phyloP scores from a whole-genome alignment of 495 filamentous ascomycete genomes.

The Aspergillus indologenus region DNA sequence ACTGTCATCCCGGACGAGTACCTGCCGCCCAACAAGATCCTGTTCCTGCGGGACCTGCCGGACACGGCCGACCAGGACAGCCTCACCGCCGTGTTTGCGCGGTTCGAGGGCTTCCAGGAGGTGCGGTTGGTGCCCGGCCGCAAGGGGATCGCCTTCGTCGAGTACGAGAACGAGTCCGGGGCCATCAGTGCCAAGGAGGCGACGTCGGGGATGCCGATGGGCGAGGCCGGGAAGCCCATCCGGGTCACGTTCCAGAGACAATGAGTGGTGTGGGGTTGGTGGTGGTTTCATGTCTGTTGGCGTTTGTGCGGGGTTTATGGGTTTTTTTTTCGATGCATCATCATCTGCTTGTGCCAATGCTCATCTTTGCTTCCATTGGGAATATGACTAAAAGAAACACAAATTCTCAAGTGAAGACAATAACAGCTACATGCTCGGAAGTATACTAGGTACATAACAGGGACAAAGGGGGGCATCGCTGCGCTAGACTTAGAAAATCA shows the following conservation, averaged over 20 bases:
- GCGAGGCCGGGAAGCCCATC: constrained; percentile 61
- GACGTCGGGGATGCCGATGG: constrained; percentile 84
- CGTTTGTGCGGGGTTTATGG: constrained; percentile 8
- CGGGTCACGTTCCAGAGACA: constrained; percentile 93
- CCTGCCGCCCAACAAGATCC: constrained; percentile 91
- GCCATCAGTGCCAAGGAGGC: constrained; percentile 95
- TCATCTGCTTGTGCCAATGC: constrained; percentile 8
- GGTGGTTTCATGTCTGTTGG: constrained; percentile 11
- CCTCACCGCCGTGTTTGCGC: constrained; percentile 76
- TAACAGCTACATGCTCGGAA: constrained; percentile 22
- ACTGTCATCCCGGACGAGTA: constrained; percentile 94
- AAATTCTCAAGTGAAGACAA: constrained; percentile 24
- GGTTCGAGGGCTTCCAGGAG: constrained; percentile 93
- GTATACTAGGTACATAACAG: constrained; percentile 24
- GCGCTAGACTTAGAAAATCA: constrained; percentile 72
- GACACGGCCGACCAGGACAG: constrained; percentile 79
- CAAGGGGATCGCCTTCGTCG: constrained; percentile 90
- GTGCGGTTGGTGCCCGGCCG: constrained; percentile 84
- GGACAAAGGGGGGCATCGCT: constrained; percentile 14
- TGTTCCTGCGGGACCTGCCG: constrained; percentile 93
- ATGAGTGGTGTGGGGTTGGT: constrained; percentile 32
- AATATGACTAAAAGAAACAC: too few species aligned
- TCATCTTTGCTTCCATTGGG: not conserved
- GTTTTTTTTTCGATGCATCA: constrained; percentile 14
- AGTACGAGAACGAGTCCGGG: constrained; percentile 86